Evolutionary conservation across 2,329 filamentous ascomycete species (phyloP), one percentile per base, ranked within the genome.

Genomic region (Paramyrothecium roridum): DNA sequence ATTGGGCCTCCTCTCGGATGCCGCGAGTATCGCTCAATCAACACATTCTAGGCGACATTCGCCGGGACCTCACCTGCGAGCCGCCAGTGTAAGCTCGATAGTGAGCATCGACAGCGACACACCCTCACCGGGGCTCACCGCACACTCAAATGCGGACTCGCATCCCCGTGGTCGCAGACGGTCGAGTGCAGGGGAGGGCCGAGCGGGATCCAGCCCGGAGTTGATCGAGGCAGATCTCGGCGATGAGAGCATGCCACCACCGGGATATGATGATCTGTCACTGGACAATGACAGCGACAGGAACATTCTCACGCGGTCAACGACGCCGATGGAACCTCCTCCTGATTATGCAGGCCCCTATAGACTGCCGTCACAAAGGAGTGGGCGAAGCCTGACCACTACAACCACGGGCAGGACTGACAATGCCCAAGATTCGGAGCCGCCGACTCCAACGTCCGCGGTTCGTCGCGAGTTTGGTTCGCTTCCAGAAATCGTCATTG

Each of bases 1-100:
- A 30, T 76, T 87, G 47, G 89, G 89, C 1, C 73, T 93, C 10
- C 77, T 93, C 13, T 89, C 87, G 34, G 86, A 88, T 60, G 85
- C 88, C 1, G 89, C 88, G 2, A 86, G 82, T 62, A 87, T 90
- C 48, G 72, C 73, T 22, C 58, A 62, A 63, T 72, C 72, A 57
- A 67, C 67, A 59, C 68, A 65, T 48, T 63, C 70, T 30, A 57
- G 65, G 37, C 68, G 71, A 45, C 67, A 70, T 49, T 66, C 73
- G 43, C 65, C 60, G 8, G 40, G 48, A n/a, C 62, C 59, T 16
- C 76, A 80, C 60, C 70, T 69, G 2, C 75, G 82, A 53, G 75
- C 77, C 34, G 71, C 72, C 21, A 83, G 80, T 64, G 73, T 70
- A n/a, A 80, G 78, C 62, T 85, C 84, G 1, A 73, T 82, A 17